These are phyloP conservation scores for Sarocladium oryzae DNA, from an alignment of 2,329 filamentous ascomycete genomes.

Conservation along the genomic window DNA sequence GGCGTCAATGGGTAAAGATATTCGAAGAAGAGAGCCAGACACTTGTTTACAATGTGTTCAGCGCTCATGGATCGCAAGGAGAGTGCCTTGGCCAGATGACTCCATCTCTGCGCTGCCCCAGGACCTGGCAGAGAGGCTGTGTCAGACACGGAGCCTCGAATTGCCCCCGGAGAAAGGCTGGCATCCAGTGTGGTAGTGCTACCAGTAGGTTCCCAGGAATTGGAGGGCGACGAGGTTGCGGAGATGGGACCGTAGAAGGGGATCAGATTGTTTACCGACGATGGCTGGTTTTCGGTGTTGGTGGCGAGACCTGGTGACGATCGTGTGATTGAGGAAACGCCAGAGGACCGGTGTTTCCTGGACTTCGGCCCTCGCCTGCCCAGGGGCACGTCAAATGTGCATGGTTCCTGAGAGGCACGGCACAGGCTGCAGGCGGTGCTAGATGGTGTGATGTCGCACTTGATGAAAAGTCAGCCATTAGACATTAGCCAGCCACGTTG, in stretches of 20 bases:
- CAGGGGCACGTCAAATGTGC: constrained; percentile 31
- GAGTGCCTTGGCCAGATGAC: constrained; percentile 18
- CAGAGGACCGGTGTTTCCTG: constrained; percentile 11
- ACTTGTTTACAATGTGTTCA: constrained; percentile 23
- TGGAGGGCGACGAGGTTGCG: neutral
- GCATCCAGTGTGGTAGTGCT: constrained; percentile 9
- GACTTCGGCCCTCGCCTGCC: constrained; percentile 32
- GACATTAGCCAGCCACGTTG: neutral
- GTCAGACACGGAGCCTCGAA: constrained; percentile 14
- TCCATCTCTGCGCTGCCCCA: constrained; percentile 25
- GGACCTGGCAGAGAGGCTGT: constrained; percentile 7
- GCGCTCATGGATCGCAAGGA: constrained; percentile 18
- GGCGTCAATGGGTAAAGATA: constrained; percentile 37
- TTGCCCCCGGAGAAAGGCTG: constrained; percentile 18
- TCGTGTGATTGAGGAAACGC: neutral
- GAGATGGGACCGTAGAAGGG: neutral
- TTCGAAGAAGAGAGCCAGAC: constrained; percentile 34
- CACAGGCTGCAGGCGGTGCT: constrained; percentile 23
- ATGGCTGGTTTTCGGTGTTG: neutral
- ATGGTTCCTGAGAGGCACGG: constrained; percentile 23
- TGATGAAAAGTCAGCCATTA: neutral
- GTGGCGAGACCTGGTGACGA: neutral
- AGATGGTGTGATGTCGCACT: constrained; percentile 10
- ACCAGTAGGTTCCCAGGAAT: constrained; percentile 16
- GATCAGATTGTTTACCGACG: neutral